These are phyloP conservation scores for Penicillium sp. DNA, from an alignment of 2,329 filamentous ascomycete genomes.

Conservation along the genomic window DNA sequence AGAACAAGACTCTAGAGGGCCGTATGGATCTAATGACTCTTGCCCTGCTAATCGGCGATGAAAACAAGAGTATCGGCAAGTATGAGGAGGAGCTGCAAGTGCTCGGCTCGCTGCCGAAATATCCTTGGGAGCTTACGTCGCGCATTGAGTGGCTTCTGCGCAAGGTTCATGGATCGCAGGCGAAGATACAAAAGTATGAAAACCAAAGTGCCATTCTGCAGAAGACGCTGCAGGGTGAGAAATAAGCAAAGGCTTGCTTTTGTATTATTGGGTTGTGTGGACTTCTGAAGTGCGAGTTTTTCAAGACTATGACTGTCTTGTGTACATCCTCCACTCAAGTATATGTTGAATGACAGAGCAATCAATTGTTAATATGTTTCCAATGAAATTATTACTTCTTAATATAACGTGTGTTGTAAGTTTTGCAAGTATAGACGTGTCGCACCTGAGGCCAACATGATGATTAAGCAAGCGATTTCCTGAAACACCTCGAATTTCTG, in stretches of 20 bases:
- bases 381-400: not conserved
- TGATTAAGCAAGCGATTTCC: slow-evolving; percentile 4
- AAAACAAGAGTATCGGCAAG: slow-evolving; percentile 72
- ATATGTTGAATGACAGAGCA: not conserved
- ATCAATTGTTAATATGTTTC: not conserved
- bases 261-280: not conserved
- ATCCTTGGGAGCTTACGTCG: slow-evolving; percentile 65
- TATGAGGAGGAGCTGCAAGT: slow-evolving; percentile 73
- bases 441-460: not conserved
- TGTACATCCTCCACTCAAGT: not conserved
- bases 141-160: slow-evolving; percentile 69
- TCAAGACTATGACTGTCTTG: not conserved
- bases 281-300: not conserved
- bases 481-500: not conserved
- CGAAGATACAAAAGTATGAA: slow-evolving; percentile 72
- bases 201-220: slow-evolving; percentile 68
- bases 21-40: slow-evolving; percentile 71
- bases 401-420: not conserved
- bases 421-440: not conserved
- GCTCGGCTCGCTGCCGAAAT: slow-evolving; percentile 67
- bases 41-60: slow-evolving; percentile 66
- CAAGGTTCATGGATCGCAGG: slow-evolving; percentile 73
- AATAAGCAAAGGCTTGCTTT: slow-evolving; percentile 24
- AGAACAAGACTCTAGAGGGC: slow-evolving; percentile 70
- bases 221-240: slow-evolving; percentile 62